A percentile compares a stretch with the other conserved stretches of the same genome.
These are phyloP conservation scores for Coffea eugenioides DNA, from an alignment of 257 asterid genomes.

Conservation along the genomic window DNA sequence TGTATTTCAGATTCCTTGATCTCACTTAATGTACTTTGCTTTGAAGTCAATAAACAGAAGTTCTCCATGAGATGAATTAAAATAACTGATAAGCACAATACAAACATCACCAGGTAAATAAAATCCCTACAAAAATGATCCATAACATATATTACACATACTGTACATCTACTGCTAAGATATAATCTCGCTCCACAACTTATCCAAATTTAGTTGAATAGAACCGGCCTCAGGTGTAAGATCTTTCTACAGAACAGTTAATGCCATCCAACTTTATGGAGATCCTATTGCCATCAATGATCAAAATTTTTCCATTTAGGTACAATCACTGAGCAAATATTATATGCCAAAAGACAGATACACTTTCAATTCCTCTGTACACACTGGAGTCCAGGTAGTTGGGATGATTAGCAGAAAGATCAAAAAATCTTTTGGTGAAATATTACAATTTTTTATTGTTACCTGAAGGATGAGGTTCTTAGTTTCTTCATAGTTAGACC, in stretches of 20 bases:
- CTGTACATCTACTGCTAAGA: background rate
- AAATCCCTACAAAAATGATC: background rate
- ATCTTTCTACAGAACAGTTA: background rate
- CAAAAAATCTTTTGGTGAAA: no score
- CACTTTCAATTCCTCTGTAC: no score
- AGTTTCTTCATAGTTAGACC: constrained; percentile 41
- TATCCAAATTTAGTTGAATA: background rate
- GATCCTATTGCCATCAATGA: background rate
- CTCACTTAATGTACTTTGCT: background rate
- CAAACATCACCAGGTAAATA: background rate
- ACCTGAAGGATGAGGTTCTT: constrained; percentile 44
- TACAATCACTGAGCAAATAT: no score
- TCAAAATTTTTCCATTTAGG: no score
- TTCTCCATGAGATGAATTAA: background rate
- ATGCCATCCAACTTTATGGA: background rate
- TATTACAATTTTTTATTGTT: background rate
- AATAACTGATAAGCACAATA: background rate
- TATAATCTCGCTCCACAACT: no score
- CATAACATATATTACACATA: background rate
- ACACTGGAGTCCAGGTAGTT: no score
- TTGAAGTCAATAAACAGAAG: background rate
- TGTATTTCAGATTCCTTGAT: background rate
- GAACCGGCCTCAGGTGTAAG: background rate
- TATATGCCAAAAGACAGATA: no score
- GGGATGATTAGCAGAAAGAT: no score